Evolutionary conservation across 495 filamentous ascomycete species (phyloP).

Genomic region (Neurospora sp.): DNA sequence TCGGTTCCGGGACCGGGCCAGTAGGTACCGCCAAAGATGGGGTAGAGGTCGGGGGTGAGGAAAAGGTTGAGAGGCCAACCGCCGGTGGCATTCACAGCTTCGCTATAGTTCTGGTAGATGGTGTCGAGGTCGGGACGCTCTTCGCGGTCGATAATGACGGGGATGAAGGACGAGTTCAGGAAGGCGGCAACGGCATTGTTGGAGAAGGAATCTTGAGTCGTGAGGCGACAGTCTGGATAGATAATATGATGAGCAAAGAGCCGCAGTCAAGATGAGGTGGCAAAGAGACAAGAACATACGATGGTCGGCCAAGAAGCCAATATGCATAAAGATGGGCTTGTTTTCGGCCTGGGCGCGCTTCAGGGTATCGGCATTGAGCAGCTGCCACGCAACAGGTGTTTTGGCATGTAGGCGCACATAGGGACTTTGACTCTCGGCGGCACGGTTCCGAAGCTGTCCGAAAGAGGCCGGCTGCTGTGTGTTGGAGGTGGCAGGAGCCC

Average conservation of each 20-base stretch:
- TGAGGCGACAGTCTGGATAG: slow-evolving; percentile 71
- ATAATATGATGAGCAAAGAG: background rate
- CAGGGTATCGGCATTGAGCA: slow-evolving; percentile 71
- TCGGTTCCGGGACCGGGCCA: slow-evolving; percentile 74
- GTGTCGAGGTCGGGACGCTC: slow-evolving; percentile 92
- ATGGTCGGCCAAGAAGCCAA: slow-evolving; percentile 93
- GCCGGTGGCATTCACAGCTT: slow-evolving; percentile 83
- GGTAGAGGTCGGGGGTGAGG: slow-evolving; percentile 83
- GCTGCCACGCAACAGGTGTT: slow-evolving; percentile 90
- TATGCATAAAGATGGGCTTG: slow-evolving; percentile 84
- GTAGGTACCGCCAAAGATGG: slow-evolving; percentile 94
- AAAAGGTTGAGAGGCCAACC: slow-evolving; percentile 98
- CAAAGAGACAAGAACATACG: slow-evolving; percentile 42
- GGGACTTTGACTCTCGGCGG: slow-evolving; percentile 65
- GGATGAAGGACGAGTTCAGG: slow-evolving; percentile 81
- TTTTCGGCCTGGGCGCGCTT: slow-evolving; percentile 68
- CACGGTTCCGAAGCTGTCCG: slow-evolving; percentile 51
- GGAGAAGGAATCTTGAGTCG: slow-evolving; percentile 89
- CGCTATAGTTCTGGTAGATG: slow-evolving; percentile 97
- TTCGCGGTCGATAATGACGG: slow-evolving; percentile 88
- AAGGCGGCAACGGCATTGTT: slow-evolving; percentile 69
- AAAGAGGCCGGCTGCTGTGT: background rate
- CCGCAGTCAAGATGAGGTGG: background rate
- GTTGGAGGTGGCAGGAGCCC: background rate
- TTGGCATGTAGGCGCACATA: slow-evolving; percentile 75